phyloP scores from a whole-genome alignment of 129 eudicot species.

The Ambrosia trifida region DNA sequence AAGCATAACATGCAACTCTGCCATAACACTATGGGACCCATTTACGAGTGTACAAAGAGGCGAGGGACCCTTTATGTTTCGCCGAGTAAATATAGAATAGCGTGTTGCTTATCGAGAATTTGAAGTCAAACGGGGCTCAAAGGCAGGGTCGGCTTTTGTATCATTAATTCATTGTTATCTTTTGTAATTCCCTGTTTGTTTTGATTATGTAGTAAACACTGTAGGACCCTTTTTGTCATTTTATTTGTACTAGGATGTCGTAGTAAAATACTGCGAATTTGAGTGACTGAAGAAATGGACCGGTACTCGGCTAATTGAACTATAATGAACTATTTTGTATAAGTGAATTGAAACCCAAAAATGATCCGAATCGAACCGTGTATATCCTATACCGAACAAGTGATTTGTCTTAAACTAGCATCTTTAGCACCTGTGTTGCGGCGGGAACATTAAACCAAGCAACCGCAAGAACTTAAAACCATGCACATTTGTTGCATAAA shows the following conservation, averaged over 20 bases:
- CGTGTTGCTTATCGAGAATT: background rate
- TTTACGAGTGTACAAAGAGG: constrained; percentile 26
- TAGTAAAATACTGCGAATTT: background rate
- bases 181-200: constrained; percentile 15
- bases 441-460: too few species aligned
- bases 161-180: constrained; percentile 25
- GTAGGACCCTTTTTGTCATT: background rate
- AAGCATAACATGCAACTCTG: background rate
- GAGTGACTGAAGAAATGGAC: background rate
- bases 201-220: constrained; percentile 11
- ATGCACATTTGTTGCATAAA: too few species aligned
- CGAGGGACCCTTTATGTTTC: background rate
- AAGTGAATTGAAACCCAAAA: too few species aligned
- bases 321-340: too few species aligned
- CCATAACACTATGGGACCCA: background rate
- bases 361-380: too few species aligned
- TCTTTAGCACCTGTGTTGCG: too few species aligned
- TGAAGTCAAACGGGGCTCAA: background rate
- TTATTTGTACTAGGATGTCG: background rate
- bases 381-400: too few species aligned
- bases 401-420: too few species aligned
- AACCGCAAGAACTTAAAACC: too few species aligned
- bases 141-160: constrained; percentile 23
- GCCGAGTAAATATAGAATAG: constrained; percentile 16
- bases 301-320: too few species aligned